A percentile compares a stretch with the other conserved stretches of the same genome.
phyloP scores from a whole-genome alignment of 2,329 filamentous ascomycete genomes.

The Trichoderma brevicompactum region DNA sequence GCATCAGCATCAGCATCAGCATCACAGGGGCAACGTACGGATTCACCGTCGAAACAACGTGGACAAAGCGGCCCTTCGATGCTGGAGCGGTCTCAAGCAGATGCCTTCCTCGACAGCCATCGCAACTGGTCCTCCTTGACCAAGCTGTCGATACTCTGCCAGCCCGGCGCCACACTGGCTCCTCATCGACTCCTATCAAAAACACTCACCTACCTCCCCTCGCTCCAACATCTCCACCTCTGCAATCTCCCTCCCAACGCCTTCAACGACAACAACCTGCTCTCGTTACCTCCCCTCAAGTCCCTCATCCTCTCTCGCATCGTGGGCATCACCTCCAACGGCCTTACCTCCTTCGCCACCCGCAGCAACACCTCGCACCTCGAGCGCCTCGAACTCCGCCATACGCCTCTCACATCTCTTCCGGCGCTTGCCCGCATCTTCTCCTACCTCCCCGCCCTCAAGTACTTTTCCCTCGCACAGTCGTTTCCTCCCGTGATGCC shows the following conservation, averaged over 20 bases:
- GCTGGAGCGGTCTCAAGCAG: conserved; percentile 41
- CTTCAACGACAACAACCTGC: conserved; percentile 61
- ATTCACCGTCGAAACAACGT: conserved; percentile 13
- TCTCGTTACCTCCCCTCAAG: conserved; percentile 58
- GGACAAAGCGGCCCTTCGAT: conserved; percentile 38
- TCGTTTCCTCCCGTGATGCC: conserved; percentile 59
- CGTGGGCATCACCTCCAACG: conserved; percentile 58
- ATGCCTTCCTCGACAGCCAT: conserved; percentile 57
- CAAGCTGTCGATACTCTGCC: conserved; percentile 62
- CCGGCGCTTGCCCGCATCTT: conserved; percentile 63
- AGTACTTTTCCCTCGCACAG: conserved; percentile 60
- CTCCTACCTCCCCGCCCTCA: conserved; percentile 56
- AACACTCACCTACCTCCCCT: conserved; percentile 56
- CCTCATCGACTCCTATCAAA: conserved; percentile 57
- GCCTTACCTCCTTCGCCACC: conserved; percentile 62
- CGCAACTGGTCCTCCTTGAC: conserved; percentile 59
- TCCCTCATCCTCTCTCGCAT: conserved; percentile 61
- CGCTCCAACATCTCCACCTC: conserved; percentile 62
- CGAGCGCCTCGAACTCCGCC: conserved; percentile 57
- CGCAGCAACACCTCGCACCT: conserved; percentile 52
- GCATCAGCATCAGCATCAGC: conserved; percentile 27
- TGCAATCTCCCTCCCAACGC: conserved; percentile 59
- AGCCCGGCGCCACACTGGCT: conserved; percentile 58
- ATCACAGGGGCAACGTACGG: conserved; percentile 38
- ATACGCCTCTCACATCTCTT: conserved; percentile 60